A percentile compares a stretch with the other conserved stretches of the same genome.
Conservation (phyloP, 1,284 basidiomycete genomes). For the Marasmius sp. region DNA sequence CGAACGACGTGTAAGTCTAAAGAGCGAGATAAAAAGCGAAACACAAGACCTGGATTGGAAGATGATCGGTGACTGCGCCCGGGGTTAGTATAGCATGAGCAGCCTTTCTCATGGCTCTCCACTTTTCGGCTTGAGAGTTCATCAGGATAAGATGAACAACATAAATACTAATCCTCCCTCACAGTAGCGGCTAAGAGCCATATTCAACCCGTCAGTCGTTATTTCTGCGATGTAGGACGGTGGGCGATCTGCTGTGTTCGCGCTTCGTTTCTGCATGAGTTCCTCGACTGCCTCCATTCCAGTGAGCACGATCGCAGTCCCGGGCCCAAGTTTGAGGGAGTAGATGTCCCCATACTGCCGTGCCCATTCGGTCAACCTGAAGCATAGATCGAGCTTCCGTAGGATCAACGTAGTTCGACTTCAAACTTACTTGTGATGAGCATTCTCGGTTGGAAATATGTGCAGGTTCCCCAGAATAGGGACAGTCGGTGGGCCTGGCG, state of each 20-base stretch:
- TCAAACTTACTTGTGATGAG: conserved; percentile 17
- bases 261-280: conserved; percentile 25
- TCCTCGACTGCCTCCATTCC: conserved; percentile 19
- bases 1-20: background rate
- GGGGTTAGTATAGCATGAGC: conserved; percentile 26
- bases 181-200: conserved; percentile 20
- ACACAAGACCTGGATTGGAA: conserved; percentile 20
- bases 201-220: conserved; percentile 18
- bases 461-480: conserved; percentile 29
- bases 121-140: conserved; percentile 20
- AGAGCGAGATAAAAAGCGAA: background rate
- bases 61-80: conserved; percentile 20
- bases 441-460: conserved; percentile 22
- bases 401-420: background rate
- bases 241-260: conserved; percentile 22
- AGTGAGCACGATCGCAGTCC: conserved; percentile 22
- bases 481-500: conserved; percentile 31
- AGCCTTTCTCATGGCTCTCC: conserved; percentile 30
- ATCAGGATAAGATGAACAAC: background rate
- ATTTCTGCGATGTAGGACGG: conserved; percentile 20
- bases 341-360: conserved; percentile 1
- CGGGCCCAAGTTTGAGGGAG: conserved; percentile 3
- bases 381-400: background rate
- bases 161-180: background rate
- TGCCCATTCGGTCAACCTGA: conserved; percentile 5